Conservation (phyloP, 257 asterid genomes). For the Echium plantagineum region DNA sequence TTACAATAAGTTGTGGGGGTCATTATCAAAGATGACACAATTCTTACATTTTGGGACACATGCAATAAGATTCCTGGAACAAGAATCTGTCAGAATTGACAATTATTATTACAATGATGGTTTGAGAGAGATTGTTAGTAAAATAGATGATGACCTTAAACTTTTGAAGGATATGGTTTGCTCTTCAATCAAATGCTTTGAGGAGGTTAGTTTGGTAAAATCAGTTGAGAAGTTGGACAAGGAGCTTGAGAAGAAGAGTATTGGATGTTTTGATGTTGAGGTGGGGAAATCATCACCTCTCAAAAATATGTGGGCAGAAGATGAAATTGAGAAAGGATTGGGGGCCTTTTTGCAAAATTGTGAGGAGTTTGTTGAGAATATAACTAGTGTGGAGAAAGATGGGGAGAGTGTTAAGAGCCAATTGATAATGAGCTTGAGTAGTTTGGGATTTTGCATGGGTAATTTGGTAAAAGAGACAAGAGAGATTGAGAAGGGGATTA, state of each 20-base stretch:
- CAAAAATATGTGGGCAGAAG: conserved; percentile 11
- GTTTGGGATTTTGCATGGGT: conserved; percentile 49
- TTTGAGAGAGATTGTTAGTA: conserved; percentile 25
- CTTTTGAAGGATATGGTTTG: conserved; percentile 25
- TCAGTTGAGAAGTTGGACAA: conserved; percentile 30
- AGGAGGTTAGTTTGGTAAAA: conserved; percentile 41
- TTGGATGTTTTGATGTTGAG: conserved; percentile 26
- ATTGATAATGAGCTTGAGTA: conserved; percentile 41
- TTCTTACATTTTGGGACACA: conserved; percentile 33
- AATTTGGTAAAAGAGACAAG: conserved; percentile 39
- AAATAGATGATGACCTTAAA: conserved; percentile 40
- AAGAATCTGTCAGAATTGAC: conserved; percentile 30
- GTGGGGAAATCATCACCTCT: conserved; percentile 33
- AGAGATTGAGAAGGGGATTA: conserved; percentile 55
- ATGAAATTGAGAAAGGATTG: conserved; percentile 22
- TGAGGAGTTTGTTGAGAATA: conserved; percentile 24
- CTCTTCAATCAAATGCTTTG: conserved; percentile 38
- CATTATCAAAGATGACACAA: conserved; percentile 50
- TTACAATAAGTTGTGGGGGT: conserved; percentile 36
- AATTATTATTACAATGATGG: conserved; percentile 10
- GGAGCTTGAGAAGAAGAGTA: conserved; percentile 41
- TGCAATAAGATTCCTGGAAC: conserved; percentile 37
- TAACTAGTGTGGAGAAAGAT: conserved; percentile 10
- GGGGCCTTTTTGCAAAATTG: conserved; percentile 27
- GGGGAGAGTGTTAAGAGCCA: conserved; percentile 27